Evolutionary conservation across 2,329 filamentous ascomycete genomes (phyloP), one percentile per base, ranked within the genome.

Genomic region (Microcyclospora tardicrescens): DNA sequence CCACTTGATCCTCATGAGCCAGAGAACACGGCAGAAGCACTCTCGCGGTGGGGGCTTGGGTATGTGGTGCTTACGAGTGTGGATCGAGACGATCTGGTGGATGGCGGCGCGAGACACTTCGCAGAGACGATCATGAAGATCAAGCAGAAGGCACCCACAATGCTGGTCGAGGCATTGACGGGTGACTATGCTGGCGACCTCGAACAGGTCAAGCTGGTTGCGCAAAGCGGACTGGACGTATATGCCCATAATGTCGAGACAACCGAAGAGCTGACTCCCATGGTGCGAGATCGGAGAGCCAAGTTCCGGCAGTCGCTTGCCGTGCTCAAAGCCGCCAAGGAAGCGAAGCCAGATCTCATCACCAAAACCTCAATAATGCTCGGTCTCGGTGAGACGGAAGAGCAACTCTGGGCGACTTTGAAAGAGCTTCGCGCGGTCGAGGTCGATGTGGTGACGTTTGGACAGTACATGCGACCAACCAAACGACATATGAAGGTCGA

Each of bases 361-460:
- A 98, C 91, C n/a, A 98, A 98, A 72, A 96, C 91, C 1, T 94
- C 85, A 51, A 77, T 98, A 46, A 98, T 98, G 91, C 72, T 98
- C 16, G 91, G 91, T 3, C 65, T 98, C 5, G 91, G 91, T 10
- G 91, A 98, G 71, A 86, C 79, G 16, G 87, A 96, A 53, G 74
- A 82, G 13, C 82, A 96, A 64, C 62, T 98, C 1, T 81, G 77
- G 73, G 75, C 83, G 46, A 77, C 89, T 1, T 63, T 96, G 43
- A 74, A 69, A 76, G 84, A 93, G 59, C 72, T 98, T 10, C 75
- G 91, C 41, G 79, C 79, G 48, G 73, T 77, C 41, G 69, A 83
- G 43, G 87, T 95, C 34, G 91, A 98, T 52, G 85, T 98, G 10
- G 86, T 98, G 41, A 98, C 91, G 0, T 98, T 98, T 51, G 91